Percentiles rank a stretch among this genome's conserved stretches.
Evolutionary conservation across 441 rosid species (phyloP).

Genomic region (Gossypium gossypioides): DNA sequence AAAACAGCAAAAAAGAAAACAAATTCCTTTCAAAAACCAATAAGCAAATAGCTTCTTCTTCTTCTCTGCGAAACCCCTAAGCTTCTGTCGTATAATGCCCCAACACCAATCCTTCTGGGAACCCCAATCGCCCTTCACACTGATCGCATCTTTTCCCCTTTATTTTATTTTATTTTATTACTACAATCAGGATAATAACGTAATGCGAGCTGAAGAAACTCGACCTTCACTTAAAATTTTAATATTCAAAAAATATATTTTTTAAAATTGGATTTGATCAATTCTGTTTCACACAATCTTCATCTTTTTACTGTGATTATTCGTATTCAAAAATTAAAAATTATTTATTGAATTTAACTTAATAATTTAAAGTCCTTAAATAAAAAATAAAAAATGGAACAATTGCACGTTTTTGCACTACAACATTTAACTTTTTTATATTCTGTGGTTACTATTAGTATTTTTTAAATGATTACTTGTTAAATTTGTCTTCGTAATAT

Average conservation of each 20-base stretch:
- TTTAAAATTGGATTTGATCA: background rate
- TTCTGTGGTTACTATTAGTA: background rate
- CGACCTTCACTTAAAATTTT: background rate
- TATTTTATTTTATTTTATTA: background rate
- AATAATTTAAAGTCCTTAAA: no score
- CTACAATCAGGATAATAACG: background rate
- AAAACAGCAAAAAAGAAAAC: conserved; percentile 11
- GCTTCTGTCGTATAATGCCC: conserved; percentile 29
- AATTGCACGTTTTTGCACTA: no score
- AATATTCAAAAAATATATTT: background rate
- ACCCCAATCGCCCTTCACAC: background rate
- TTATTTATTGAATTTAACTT: no score
- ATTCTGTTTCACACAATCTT: no score
- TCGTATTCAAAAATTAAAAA: no score
- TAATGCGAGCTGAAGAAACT: background rate
- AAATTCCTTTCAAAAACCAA: conserved; percentile 17
- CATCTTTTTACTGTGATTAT: no score
- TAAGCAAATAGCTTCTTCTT: conserved; percentile 10
- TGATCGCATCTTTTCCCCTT: conserved; percentile 8
- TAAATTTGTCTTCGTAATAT: conserved; percentile 20
- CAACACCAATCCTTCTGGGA: conserved; percentile 9
- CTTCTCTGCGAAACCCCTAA: background rate
- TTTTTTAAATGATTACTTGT: background rate
- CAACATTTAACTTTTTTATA: background rate
- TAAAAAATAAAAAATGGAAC: no score